phyloP scores from a whole-genome alignment of 2,329 filamentous ascomycete species.

The Sarocladium strictum region DNA sequence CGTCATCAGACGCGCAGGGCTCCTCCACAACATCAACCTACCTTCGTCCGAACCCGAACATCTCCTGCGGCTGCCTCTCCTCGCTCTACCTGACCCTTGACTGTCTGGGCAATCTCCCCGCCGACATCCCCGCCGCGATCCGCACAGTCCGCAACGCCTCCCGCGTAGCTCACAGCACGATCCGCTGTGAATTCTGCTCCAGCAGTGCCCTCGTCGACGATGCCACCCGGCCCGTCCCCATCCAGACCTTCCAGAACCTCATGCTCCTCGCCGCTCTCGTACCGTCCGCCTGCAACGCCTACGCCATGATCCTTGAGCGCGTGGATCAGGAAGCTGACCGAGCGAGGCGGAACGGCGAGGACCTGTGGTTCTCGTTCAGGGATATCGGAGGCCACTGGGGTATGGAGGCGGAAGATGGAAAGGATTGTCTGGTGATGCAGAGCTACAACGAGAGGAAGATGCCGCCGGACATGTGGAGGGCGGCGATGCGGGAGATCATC shows the following conservation, averaged over 20 bases:
- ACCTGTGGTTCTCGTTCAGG: conserved; percentile 38
- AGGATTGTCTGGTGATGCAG: conserved; percentile 20
- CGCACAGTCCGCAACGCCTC: conserved; percentile 40
- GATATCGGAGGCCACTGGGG: conserved; percentile 46
- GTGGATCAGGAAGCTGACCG: conserved; percentile 44
- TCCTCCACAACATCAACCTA: not conserved
- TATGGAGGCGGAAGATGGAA: conserved; percentile 18
- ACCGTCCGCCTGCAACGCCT: conserved; percentile 52
- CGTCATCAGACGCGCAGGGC: conserved; percentile 10
- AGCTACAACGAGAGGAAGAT: conserved; percentile 38
- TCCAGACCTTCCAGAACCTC: conserved; percentile 50
- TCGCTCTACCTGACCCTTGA: conserved; percentile 45
- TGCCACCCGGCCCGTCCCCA: conserved; percentile 27
- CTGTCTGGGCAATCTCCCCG: conserved; percentile 40
- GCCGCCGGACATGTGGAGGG: conserved; percentile 48
- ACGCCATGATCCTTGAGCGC: conserved; percentile 47
- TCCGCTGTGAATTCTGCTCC: conserved; percentile 46
- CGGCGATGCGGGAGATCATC: conserved; percentile 46
- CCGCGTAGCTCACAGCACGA: conserved; percentile 42
- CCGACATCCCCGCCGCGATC: conserved; percentile 40
- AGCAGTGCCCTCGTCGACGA: conserved; percentile 27
- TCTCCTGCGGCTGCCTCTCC: conserved; percentile 41
- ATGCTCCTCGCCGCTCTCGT: conserved; percentile 55
- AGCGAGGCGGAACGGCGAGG: conserved; percentile 31
- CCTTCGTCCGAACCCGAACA: conserved; percentile 16